Conservation (phyloP, 768 basidiomycete genomes). For the Naganishia randhawae region DNA sequence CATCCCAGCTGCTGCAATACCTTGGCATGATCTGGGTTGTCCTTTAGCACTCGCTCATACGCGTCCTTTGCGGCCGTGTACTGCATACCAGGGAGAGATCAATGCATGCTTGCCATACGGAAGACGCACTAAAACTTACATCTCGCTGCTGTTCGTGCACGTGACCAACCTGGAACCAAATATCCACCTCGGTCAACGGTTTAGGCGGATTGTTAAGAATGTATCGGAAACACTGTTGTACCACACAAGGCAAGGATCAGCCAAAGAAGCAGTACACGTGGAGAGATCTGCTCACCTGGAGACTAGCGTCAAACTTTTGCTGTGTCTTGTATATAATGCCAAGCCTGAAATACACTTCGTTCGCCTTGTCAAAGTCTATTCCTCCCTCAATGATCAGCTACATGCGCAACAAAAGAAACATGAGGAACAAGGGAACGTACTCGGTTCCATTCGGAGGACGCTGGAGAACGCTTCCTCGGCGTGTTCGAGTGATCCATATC, state of each 20-base stretch:
- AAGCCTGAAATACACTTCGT: conserved; percentile 94
- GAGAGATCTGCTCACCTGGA: conserved; percentile 52
- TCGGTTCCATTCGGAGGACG: conserved; percentile 93
- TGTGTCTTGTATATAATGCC: conserved; percentile 99
- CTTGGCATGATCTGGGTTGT: conserved; percentile 92
- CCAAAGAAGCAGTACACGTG: conserved; percentile 26
- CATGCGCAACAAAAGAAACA: background rate
- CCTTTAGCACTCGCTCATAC: conserved; percentile 87
- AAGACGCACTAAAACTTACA: conserved; percentile 57
- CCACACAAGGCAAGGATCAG: conserved; percentile 33
- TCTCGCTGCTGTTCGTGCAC: conserved; percentile 97
- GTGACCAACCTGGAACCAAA: conserved; percentile 99
- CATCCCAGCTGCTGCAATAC: conserved; percentile 97
- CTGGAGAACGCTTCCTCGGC: conserved; percentile 98
- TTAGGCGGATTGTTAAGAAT: conserved; percentile 93
- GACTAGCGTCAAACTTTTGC: conserved; percentile 80
- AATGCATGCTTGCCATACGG: background rate
- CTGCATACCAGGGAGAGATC: conserved; percentile 53
- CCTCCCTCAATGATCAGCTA: background rate
- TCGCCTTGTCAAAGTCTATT: conserved; percentile 91
- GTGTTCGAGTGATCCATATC: conserved; percentile 96
- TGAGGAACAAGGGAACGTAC: conserved; percentile 54
- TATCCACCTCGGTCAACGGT: conserved; percentile 92
- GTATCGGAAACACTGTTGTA: conserved; percentile 75
- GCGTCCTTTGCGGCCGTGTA: conserved; percentile 86